Conservation (phyloP, 257 asterid genomes). For the Fraxinus pennsylvanica region DNA sequence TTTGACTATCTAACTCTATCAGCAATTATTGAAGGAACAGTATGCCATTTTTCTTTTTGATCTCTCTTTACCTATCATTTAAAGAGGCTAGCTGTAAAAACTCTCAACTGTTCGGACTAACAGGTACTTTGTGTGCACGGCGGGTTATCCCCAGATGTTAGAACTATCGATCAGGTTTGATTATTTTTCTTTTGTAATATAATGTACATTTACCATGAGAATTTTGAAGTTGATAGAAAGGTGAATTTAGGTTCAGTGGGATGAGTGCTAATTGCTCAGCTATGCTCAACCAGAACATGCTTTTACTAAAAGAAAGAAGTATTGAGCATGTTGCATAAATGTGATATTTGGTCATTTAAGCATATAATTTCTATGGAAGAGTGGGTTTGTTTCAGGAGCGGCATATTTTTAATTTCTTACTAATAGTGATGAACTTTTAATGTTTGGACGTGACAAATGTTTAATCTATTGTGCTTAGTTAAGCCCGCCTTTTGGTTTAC, state of each 20-base stretch:
- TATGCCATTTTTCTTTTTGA: conserved; percentile 30
- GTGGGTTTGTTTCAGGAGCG: conserved; percentile 8
- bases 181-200: conserved; percentile 13
- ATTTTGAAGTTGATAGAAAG: neutral
- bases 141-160: conserved; percentile 93
- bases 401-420: neutral
- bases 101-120: conserved; percentile 17
- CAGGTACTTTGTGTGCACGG: conserved; percentile 99
- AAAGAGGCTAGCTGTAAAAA: neutral
- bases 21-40: conserved; percentile 96
- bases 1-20: conserved; percentile 93
- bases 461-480: neutral
- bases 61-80: neutral
- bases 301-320: conserved; percentile 6
- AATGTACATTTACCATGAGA: neutral
- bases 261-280: neutral
- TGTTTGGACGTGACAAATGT: neutral
- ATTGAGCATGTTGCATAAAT: conserved; percentile 18
- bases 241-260: neutral
- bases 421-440: neutral
- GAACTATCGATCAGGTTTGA: conserved; percentile 91
- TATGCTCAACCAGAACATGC: neutral
- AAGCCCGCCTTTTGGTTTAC: neutral
- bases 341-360: neutral
- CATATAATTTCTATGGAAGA: conserved; percentile 7